Conservation (phyloP, 345 rosid genomes). For the Leavenworthia alabamica region DNA sequence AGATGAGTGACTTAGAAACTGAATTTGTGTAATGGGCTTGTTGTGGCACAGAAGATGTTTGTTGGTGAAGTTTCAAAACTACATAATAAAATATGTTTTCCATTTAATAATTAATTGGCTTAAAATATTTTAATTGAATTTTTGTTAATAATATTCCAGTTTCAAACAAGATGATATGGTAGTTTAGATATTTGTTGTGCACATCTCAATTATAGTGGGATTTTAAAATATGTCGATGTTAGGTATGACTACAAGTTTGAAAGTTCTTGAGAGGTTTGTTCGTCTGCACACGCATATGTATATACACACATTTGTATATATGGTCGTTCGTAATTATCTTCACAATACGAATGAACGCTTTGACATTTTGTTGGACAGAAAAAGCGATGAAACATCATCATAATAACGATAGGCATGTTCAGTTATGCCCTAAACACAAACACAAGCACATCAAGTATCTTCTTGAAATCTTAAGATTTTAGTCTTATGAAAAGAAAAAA, state of each 20-base stretch:
- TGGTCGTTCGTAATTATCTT: background rate
- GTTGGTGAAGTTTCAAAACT: too few species aligned
- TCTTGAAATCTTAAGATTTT: too few species aligned
- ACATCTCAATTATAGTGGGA: background rate
- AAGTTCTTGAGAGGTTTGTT: conserved; percentile 9
- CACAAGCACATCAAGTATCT: too few species aligned
- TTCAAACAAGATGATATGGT: background rate
- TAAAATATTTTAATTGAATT: background rate
- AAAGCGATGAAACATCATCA: background rate
- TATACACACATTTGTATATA: background rate
- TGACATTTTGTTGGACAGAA: conserved; percentile 9
- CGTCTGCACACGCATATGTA: conserved; percentile 11
- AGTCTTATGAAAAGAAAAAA: too few species aligned
- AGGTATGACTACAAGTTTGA: conserved; percentile 13
- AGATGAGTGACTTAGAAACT: too few species aligned
- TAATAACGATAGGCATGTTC: background rate
- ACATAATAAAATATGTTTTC: background rate
- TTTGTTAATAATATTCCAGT: background rate
- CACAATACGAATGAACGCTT: background rate
- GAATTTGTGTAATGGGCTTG: too few species aligned
- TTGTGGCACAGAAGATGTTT: too few species aligned
- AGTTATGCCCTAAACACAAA: too few species aligned
- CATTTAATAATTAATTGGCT: background rate
- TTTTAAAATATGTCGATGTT: background rate
- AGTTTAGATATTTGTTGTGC: background rate